A percentile compares a stretch with the other conserved stretches of the same genome.
Evolutionary conservation across 495 filamentous ascomycete genomes (phyloP).

Genomic region (Entonaema liquescens): DNA sequence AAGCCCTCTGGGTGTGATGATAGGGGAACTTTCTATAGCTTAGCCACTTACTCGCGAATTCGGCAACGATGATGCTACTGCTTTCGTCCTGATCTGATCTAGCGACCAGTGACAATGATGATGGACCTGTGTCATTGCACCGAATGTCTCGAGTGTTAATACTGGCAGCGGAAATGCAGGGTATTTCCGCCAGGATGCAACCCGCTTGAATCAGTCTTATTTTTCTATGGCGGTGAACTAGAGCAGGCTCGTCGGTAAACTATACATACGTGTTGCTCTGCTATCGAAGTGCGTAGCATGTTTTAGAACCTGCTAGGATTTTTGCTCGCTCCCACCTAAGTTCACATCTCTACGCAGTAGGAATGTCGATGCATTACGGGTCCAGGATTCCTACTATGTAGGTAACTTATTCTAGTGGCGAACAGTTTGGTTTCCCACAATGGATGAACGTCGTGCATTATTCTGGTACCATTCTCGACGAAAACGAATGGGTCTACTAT

Average conservation of each 20-base stretch:
- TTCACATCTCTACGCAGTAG: not conserved
- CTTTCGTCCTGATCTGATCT: slow-evolving; percentile 25
- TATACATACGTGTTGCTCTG: slow-evolving; percentile 1
- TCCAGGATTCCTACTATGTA: not conserved
- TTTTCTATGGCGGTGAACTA: slow-evolving; percentile 32
- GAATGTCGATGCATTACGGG: not conserved
- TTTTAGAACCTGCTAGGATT: not conserved
- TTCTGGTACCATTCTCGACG: not conserved
- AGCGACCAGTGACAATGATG: slow-evolving; percentile 11
- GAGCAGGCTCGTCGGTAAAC: not conserved
- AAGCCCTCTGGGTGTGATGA: slow-evolving; percentile 23
- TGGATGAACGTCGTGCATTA: not conserved
- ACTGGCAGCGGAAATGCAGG: slow-evolving; percentile 28
- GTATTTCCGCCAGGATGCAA: slow-evolving; percentile 24
- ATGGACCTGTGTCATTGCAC: slow-evolving; percentile 19
- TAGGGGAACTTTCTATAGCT: slow-evolving; percentile 19
- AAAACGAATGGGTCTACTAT: not conserved
- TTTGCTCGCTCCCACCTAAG: slow-evolving; percentile 3
- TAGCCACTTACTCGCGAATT: slow-evolving; percentile 23
- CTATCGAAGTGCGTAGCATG: not conserved
- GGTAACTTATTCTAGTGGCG: not conserved
- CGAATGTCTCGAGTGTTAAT: slow-evolving; percentile 23
- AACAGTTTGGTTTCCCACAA: not conserved
- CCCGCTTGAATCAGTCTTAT: slow-evolving; percentile 28
- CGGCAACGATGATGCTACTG: slow-evolving; percentile 25